Evolutionary conservation across 2,329 filamentous ascomycete genomes (phyloP).

Genomic region (Trichoderma cornu-damae): DNA sequence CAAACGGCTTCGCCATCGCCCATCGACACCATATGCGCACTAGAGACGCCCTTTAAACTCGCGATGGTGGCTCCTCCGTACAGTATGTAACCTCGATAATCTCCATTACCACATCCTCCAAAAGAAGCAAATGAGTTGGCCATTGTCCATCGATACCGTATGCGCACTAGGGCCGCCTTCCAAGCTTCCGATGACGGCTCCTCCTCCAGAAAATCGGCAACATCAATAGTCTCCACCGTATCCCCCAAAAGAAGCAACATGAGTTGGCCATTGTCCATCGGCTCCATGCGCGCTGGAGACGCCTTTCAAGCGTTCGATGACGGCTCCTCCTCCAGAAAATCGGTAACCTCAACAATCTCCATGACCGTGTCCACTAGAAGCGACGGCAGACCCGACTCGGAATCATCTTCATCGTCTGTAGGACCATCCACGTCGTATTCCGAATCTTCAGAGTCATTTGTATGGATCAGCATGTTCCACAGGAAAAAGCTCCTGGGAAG

Average conservation of each 20-base stretch:
- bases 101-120: slow-evolving; percentile 25
- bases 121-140: no score
- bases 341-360: no score
- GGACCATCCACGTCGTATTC: slow-evolving; percentile 29
- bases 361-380: no score
- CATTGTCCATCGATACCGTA: slow-evolving; percentile 25
- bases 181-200: no score
- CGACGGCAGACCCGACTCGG: no score
- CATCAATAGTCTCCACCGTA: no score
- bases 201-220: no score
- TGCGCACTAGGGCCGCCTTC: no score
- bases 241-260: no score
- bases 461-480: slow-evolving; percentile 25
- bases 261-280: slow-evolving; percentile 23
- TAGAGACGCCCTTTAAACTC: neutral
- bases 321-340: no score
- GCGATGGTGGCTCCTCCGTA: neutral
- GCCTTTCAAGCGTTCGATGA: no score
- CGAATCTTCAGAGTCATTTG: slow-evolving; percentile 22
- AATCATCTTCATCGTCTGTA: slow-evolving; percentile 27
- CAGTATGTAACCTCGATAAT: slow-evolving; percentile 21
- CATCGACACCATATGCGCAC: neutral
- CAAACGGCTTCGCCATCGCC: neutral
- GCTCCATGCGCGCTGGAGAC: no score
- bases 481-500: slow-evolving; percentile 32